Conservation (phyloP, 1,284 basidiomycete genomes). For the Hymenochaete sp. region DNA sequence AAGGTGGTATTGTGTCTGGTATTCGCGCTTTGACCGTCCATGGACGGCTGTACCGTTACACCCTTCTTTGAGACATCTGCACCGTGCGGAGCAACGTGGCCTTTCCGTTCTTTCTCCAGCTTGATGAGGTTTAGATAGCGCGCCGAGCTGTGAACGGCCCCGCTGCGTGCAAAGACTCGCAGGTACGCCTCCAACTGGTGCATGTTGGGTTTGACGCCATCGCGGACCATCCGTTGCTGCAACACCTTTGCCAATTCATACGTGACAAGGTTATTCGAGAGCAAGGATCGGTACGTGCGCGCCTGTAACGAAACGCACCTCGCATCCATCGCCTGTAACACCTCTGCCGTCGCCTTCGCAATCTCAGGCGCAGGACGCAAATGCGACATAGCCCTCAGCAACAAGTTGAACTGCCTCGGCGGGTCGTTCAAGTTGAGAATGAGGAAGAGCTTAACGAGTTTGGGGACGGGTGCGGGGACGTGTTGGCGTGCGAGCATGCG, state of each 20-base stretch:
- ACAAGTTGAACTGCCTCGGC: conserved; percentile 41
- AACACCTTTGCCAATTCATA: conserved; percentile 41
- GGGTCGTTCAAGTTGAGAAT: conserved; percentile 27
- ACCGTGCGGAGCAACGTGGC: conserved; percentile 23
- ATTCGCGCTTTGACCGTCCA: too few relatives aligned
- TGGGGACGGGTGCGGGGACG: conserved; percentile 35
- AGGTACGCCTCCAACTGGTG: conserved; percentile 41
- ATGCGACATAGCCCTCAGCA: conserved; percentile 44
- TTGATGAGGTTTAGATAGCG: conserved; percentile 34
- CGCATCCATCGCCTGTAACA: conserved; percentile 40
- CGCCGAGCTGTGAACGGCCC: conserved; percentile 33
- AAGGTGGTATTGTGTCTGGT: conserved; percentile 27
- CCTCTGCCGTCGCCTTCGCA: conserved; percentile 31
- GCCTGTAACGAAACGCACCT: conserved; percentile 34
- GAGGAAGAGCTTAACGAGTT: conserved; percentile 39
- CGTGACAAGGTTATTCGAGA: conserved; percentile 41
- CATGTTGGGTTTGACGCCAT: conserved; percentile 33
- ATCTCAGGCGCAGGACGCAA: conserved; percentile 35
- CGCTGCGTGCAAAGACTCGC: conserved; percentile 38
- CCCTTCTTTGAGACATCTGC: conserved; percentile 1
- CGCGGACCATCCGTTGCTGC: conserved; percentile 33
- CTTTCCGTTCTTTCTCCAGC: conserved; percentile 21
- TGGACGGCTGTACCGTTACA: not conserved
- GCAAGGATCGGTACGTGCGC: conserved; percentile 37
- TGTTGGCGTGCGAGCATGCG: conserved; percentile 42